Base-by-base conservation (phyloP, 1,139 yeast species). In the Yamadazyma trypodendri region DNA sequence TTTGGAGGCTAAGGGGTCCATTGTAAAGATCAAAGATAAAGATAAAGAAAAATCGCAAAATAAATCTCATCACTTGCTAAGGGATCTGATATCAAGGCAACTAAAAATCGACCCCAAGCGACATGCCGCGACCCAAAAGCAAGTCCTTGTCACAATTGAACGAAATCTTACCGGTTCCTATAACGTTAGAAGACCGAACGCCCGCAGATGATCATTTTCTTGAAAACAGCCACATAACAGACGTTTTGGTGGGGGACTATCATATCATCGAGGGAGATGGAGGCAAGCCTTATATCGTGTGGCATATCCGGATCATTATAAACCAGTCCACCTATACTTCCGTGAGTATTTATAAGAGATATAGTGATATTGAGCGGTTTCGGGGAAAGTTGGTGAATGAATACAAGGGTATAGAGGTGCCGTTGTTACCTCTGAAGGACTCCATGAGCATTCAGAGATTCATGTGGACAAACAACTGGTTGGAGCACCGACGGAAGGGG, bases 371-470 rank as follows among this genome's bases (percentile, higher is more conserved):
- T 42, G 82, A 66, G 33, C 43, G 45, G 27, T 65, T 86, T 24
- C 65, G 84, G 23, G 48, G 50, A 1, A 50, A 55, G 8, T 56
- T 87, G n/a, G 49, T 63, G 8, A 40, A 41, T 3, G 61, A 60
- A 22, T 75, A 64, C 49, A 6, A 63, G 17, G 44, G 49, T n/a
- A 59, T 59, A 11, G 69, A 73, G 34, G 68, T 86, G 3, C 88
- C 90, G 1, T 60, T 52, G 17, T 59, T 86, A 24, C 96, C 96
- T 0, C 81, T 87, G 0, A 84, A 84, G 51, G 77, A 69, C 48
- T 54, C 46, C 24, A 55, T 79, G 36, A 61, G 72, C 30, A 45
- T 77, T 25, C 72, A 73, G 35, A 63, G 81, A 45, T 57, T 80
- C 45, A 63, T 79, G 35, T 63, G 71, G 46, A 56, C 67, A 6